Conservation (phyloP, 2,329 filamentous ascomycete genomes). For the Colletotrichum acutatum region DNA sequence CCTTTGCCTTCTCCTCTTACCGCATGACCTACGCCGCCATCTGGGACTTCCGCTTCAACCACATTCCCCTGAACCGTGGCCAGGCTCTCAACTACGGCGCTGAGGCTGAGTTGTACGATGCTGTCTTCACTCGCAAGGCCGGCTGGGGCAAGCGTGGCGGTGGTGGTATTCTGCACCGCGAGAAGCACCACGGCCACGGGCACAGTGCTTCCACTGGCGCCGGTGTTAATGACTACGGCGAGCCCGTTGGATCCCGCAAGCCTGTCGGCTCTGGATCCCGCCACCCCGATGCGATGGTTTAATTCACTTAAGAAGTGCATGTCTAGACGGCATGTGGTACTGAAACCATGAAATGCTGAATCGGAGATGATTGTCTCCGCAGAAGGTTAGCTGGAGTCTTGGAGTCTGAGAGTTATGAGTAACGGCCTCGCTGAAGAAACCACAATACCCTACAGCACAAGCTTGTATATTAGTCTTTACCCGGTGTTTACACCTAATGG, state of each 20-base stretch:
- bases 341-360: background rate
- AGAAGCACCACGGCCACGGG: slow-evolving; percentile 22
- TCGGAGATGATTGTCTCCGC: background rate
- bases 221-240: background rate
- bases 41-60: slow-evolving; percentile 75
- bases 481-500: background rate
- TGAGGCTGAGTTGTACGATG: slow-evolving; percentile 61
- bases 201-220: background rate
- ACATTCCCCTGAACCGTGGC: slow-evolving; percentile 71
- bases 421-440: slow-evolving; percentile 4
- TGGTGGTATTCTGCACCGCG: slow-evolving; percentile 39
- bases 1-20: slow-evolving; percentile 73
- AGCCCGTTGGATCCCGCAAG: slow-evolving; percentile 20
- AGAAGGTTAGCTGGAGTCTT: background rate
- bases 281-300: slow-evolving; percentile 25
- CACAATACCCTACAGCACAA: background rate
- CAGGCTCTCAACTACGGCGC: slow-evolving; percentile 63
- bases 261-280: slow-evolving; percentile 25
- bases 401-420: slow-evolving; percentile 1
- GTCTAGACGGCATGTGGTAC: background rate
- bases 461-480: background rate
- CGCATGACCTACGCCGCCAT: slow-evolving; percentile 75
- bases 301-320: background rate
- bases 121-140: slow-evolving; percentile 68
- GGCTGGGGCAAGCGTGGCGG: slow-evolving; percentile 62